Evolutionary conservation across 805 yeast species (phyloP).

Genomic region (Pichia paraexigua): DNA sequence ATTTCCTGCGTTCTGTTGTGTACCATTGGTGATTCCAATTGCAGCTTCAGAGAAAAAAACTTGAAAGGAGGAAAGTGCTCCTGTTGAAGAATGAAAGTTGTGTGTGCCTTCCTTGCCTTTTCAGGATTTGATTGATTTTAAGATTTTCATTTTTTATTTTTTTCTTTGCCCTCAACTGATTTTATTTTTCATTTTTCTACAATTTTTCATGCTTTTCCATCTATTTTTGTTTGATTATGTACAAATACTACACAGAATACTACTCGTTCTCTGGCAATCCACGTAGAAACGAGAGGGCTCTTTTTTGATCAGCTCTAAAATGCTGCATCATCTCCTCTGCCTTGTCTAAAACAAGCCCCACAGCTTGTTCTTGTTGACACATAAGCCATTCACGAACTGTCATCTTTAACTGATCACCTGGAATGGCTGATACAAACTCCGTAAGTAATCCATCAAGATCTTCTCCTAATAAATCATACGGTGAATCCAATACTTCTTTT

Average conservation of each 20-base stretch:
- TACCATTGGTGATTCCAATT: neutral
- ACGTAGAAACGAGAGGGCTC: slow-evolving; percentile 39
- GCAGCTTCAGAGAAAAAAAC: neutral
- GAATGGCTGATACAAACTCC: slow-evolving; percentile 58
- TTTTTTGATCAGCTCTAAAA: slow-evolving; percentile 40
- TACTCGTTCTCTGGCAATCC: slow-evolving; percentile 26
- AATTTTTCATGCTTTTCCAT: neutral
- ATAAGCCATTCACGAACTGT: slow-evolving; percentile 64
- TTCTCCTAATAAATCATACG: slow-evolving; percentile 37
- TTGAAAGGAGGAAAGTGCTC: neutral
- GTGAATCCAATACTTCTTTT: slow-evolving; percentile 24
- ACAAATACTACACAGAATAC: neutral
- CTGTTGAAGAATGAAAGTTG: neutral
- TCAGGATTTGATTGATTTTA: neutral
- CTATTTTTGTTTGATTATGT: neutral
- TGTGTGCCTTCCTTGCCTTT: neutral
- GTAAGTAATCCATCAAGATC: slow-evolving; percentile 63
- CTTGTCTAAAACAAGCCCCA: slow-evolving; percentile 37
- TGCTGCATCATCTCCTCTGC: slow-evolving; percentile 40
- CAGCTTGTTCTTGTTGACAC: slow-evolving; percentile 48
- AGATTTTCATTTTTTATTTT: neutral
- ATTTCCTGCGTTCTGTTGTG: neutral
- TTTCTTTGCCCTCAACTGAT: neutral
- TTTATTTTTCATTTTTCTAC: neutral
- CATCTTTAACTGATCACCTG: slow-evolving; percentile 59